Evolutionary conservation across 106 monocot species (phyloP).

Genomic region (Gastrodia elata): DNA sequence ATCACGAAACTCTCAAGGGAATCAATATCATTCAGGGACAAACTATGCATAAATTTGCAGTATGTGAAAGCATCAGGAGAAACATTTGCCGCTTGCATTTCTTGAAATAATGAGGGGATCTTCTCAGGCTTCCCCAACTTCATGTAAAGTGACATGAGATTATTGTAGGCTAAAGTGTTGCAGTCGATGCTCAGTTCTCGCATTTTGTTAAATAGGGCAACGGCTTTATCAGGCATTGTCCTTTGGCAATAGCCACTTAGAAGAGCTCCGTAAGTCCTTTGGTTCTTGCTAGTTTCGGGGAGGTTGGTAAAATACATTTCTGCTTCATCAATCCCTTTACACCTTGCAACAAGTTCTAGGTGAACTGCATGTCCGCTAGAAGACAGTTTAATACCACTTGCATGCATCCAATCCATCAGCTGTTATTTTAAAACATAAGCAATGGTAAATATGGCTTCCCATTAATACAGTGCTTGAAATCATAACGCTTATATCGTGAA

Average conservation of each 20-base stretch:
- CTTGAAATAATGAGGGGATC: constrained; percentile 13
- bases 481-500: neutral
- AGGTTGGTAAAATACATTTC: constrained; percentile 27
- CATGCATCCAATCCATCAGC: constrained; percentile 33
- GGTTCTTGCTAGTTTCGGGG: constrained; percentile 8
- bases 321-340: constrained; percentile 15
- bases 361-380: constrained; percentile 16
- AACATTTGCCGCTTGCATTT: constrained; percentile 33
- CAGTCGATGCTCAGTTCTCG: constrained; percentile 22
- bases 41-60: constrained; percentile 28
- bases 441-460: neutral
- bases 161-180: constrained; percentile 31
- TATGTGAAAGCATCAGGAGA: constrained; percentile 25
- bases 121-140: constrained; percentile 34
- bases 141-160: constrained; percentile 28
- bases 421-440: constrained; percentile 5
- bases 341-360: constrained; percentile 26
- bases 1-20: constrained; percentile 24
- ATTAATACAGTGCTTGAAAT: neutral
- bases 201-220: constrained; percentile 31
- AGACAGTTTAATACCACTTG: constrained; percentile 9
- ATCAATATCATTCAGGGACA: constrained; percentile 22
- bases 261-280: constrained; percentile 25
- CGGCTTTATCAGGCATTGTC: constrained; percentile 20
- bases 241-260: constrained; percentile 20